These are phyloP conservation scores for Leccinellum rugosiceps DNA, from an alignment of 768 basidiomycete genomes.

Conservation along the genomic window DNA sequence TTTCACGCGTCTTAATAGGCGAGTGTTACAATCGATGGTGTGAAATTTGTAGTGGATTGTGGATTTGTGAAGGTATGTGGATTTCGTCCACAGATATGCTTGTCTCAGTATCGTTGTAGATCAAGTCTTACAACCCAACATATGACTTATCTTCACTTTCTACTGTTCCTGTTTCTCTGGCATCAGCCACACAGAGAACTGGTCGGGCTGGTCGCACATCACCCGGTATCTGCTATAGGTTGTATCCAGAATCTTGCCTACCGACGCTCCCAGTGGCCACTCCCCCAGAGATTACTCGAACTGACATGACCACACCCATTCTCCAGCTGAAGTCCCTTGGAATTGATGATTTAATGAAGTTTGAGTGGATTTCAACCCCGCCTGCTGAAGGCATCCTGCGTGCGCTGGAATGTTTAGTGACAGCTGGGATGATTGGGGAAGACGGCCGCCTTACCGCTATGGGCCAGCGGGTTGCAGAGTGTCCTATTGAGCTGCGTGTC, in stretches of 20 bases:
- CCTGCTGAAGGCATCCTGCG: slow-evolving; percentile 82
- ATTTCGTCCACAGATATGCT: neutral
- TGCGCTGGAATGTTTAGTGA: slow-evolving; percentile 79
- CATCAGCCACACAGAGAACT: slow-evolving; percentile 89
- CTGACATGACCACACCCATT: slow-evolving; percentile 88
- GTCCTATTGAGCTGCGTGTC: slow-evolving; percentile 88
- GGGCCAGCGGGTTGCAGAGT: slow-evolving; percentile 88
- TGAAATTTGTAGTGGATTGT: slow-evolving; percentile 90
- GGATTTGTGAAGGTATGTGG: slow-evolving; percentile 86
- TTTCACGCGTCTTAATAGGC: slow-evolving; percentile 47
- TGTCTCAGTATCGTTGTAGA: slow-evolving; percentile 41
- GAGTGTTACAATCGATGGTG: slow-evolving; percentile 94
- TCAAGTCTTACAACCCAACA: slow-evolving; percentile 85
- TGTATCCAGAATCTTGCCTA: slow-evolving; percentile 71
- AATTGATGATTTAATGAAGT: slow-evolving; percentile 92
- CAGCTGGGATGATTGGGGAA: slow-evolving; percentile 80
- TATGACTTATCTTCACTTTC: slow-evolving; percentile 82
- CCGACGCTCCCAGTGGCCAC: slow-evolving; percentile 64
- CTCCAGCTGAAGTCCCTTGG: slow-evolving; percentile 93
- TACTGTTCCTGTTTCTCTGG: slow-evolving; percentile 78
- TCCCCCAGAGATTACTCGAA: slow-evolving; percentile 86
- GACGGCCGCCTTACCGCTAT: slow-evolving; percentile 72
- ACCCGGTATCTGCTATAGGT: slow-evolving; percentile 86
- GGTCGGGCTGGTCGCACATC: slow-evolving; percentile 95
- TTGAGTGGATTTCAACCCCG: slow-evolving; percentile 92